phyloP scores from a whole-genome alignment of 352 stramenopile genomes.

The Globisporangium paroecandrum region DNA sequence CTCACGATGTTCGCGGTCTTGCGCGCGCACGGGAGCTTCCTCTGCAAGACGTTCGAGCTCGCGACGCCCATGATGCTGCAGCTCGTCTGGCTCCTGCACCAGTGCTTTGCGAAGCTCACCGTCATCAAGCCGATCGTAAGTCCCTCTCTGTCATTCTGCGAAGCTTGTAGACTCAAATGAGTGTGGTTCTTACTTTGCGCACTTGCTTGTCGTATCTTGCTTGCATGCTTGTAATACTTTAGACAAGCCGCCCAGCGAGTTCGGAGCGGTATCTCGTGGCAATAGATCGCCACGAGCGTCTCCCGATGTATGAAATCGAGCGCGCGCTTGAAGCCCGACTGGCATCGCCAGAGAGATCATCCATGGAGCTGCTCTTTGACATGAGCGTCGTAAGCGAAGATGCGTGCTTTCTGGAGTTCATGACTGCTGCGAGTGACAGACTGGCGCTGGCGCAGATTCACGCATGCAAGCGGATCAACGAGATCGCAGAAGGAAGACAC shows the following conservation, averaged over 20 bases:
- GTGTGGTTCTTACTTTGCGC: not conserved
- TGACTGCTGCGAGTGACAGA: conserved; percentile 27
- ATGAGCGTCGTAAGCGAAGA: conserved; percentile 21
- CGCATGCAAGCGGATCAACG: conserved; percentile 38
- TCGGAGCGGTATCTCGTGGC: conserved; percentile 75
- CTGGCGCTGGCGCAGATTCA: conserved; percentile 33
- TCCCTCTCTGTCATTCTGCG: not conserved
- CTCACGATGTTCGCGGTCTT: conserved; percentile 61
- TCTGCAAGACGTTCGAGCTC: conserved; percentile 83
- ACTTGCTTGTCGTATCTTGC: not conserved
- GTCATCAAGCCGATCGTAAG: conserved; percentile 70
- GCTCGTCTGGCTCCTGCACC: conserved; percentile 61
- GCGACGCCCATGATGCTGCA: conserved; percentile 53
- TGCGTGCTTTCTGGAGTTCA: conserved; percentile 41
- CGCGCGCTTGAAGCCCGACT: conserved; percentile 23
- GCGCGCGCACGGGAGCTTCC: conserved; percentile 43
- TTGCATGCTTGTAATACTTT: conserved; percentile 1
- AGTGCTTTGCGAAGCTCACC: conserved; percentile 53
- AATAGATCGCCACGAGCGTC: conserved; percentile 19
- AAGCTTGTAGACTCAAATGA: not conserved
- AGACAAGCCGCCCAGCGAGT: conserved; percentile 79
- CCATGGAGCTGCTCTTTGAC: conserved; percentile 19
- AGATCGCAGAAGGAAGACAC: conserved; percentile 17
- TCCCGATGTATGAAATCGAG: conserved; percentile 24
- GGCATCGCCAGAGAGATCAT: conserved; percentile 3